Evolutionary conservation across 2,329 filamentous ascomycete genomes (phyloP), one percentile per base, ranked within the genome.

Genomic region (Capronia americana): DNA sequence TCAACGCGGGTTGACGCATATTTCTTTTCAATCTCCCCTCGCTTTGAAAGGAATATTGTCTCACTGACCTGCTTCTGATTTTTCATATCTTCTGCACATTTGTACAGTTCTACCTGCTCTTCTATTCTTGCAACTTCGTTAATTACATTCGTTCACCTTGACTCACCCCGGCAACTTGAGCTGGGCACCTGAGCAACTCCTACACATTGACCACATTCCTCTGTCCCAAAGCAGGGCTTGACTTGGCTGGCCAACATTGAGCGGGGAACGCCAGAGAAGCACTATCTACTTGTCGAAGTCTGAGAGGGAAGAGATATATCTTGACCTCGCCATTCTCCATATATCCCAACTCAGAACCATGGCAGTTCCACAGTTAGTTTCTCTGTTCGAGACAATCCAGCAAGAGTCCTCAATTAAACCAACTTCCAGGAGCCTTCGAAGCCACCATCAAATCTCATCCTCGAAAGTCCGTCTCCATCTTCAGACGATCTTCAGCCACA

Each of bases 321-420:
- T 55, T n/a, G 14, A 17, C 62, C 24, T 41, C 44, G 23, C 34
- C 56, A 54, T 58, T 56, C 50, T 30, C 48, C 7, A 26, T 4
- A 28, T n/a, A 38, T 59, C 14, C 32, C 26, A 5, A 20, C 24
- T 44, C 8, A n/a, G 20, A 23, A 38, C 44, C n/a, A 71, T 71
- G 69, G 64, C 65, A 12, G 69, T 71, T 63, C 65, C 65, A 65
- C 65, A 69, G 61, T 69, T 69, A 61, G 67, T 71, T 61, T 63
- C 54, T 54, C 65, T 68, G 32, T 69, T 68, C 59, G 67, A 71
- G 66, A 34, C 65, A 24, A 58, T 68, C 14, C 38, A 70, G 50
- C 26, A 65, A 34, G 58, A 67, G 51, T 26, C 67, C 59, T 64
- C 56, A 50, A 62, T 68, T 65, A 66, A 69, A 66, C 44, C 57